Evolutionary conservation across 805 yeast genomes (phyloP).

Genomic region (Candida koratica): DNA sequence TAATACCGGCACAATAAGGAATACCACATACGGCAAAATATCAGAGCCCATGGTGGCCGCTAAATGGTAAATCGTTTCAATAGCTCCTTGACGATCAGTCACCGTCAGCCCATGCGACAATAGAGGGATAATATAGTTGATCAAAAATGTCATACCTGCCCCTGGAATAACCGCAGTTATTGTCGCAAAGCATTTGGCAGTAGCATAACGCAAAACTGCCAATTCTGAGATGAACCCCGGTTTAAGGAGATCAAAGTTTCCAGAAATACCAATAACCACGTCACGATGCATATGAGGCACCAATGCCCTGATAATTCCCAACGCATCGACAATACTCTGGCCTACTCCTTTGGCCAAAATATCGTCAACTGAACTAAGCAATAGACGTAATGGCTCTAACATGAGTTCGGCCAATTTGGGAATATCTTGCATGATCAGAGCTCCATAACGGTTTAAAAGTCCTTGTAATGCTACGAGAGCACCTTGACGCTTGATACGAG

Average conservation of each 20-base stretch:
- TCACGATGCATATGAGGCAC: constrained; percentile 54
- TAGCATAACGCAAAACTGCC: constrained; percentile 83
- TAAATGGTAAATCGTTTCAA: constrained; percentile 85
- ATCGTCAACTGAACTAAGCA: constrained; percentile 23
- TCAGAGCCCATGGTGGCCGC: constrained; percentile 81
- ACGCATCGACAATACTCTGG: constrained; percentile 78
- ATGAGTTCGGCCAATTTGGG: constrained; percentile 65
- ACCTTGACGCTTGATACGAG: constrained; percentile 80
- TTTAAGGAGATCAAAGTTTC: constrained; percentile 38
- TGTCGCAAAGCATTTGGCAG: constrained; percentile 84
- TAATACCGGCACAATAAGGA: constrained; percentile 89
- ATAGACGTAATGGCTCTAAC: constrained; percentile 56
- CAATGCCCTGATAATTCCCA: constrained; percentile 76
- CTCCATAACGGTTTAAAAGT: constrained; percentile 52
- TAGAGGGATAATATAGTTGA: constrained; percentile 75
- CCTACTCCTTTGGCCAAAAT: constrained; percentile 50
- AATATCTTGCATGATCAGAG: constrained; percentile 50
- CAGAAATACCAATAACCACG: constrained; percentile 49
- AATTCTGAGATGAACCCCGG: constrained; percentile 61
- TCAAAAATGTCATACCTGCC: constrained; percentile 70
- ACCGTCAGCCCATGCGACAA: constrained; percentile 69
- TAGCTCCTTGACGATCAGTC: constrained; percentile 84
- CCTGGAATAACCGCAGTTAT: constrained; percentile 68
- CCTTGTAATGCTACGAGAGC: constrained; percentile 66
- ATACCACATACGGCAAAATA: constrained; percentile 90